Conservation (phyloP, 2,329 filamentous ascomycete genomes). For the Curvularia sp. region DNA sequence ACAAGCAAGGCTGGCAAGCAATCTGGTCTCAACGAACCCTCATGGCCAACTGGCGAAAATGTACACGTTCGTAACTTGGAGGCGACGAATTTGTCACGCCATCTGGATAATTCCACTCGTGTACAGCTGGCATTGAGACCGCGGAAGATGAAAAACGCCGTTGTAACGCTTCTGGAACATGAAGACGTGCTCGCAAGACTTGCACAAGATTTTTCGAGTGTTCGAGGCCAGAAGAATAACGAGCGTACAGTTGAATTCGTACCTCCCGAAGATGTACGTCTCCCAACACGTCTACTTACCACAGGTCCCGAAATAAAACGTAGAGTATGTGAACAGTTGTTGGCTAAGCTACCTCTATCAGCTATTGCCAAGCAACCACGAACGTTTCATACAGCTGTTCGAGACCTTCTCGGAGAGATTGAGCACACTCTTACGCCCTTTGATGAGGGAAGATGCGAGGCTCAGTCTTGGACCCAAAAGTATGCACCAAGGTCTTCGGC, state of each 20-base stretch:
- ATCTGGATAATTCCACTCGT: background rate
- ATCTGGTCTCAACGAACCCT: conserved; percentile 70
- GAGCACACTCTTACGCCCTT: conserved; percentile 74
- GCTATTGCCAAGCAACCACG: conserved; percentile 2
- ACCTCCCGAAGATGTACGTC: conserved; percentile 36
- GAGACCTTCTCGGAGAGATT: conserved; percentile 67
- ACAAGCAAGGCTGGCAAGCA: conserved; percentile 59
- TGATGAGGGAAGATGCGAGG: conserved; percentile 79
- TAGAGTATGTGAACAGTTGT: conserved; percentile 42
- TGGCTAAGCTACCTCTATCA: conserved; percentile 24
- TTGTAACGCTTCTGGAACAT: conserved; percentile 27
- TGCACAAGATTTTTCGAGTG: conserved; percentile 27
- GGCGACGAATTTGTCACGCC: background rate
- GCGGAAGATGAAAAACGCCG: conserved; percentile 53
- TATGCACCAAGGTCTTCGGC: conserved; percentile 75
- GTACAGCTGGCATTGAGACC: conserved; percentile 18
- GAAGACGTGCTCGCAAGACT: conserved; percentile 40
- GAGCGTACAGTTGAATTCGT: conserved; percentile 20
- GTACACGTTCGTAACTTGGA: conserved; percentile 49
- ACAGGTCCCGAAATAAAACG: conserved; percentile 52
- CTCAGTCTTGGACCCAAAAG: conserved; percentile 78
- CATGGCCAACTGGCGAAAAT: conserved; percentile 74
- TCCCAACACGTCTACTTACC: conserved; percentile 49
- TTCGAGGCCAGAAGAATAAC: background rate
- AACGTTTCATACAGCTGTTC: conserved; percentile 64